Conservation (phyloP, 2,329 filamentous ascomycete species). For the Ascochyta rabiei region DNA sequence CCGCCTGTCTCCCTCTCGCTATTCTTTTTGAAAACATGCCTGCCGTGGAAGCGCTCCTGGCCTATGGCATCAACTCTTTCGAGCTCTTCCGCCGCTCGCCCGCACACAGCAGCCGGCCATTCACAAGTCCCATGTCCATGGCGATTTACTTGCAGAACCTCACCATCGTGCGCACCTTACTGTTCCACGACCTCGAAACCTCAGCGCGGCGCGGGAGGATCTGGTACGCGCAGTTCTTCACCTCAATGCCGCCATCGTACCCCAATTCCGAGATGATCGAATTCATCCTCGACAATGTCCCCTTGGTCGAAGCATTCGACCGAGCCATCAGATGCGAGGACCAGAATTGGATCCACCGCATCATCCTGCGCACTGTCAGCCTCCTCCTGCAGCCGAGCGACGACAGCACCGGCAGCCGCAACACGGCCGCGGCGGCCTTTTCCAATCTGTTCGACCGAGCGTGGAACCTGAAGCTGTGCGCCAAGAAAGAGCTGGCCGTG, state of each 20-base stretch:
- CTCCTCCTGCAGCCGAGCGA: background rate
- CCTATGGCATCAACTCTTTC: slow-evolving; percentile 11
- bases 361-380: slow-evolving; percentile 5
- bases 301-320: slow-evolving; percentile 12
- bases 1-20: slow-evolving; percentile 15
- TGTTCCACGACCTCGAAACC: slow-evolving; percentile 11
- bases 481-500: background rate
- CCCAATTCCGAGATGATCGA: slow-evolving; percentile 1
- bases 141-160: slow-evolving; percentile 5
- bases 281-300: slow-evolving; percentile 16
- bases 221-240: slow-evolving; percentile 17
- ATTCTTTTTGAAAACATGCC: slow-evolving; percentile 13
- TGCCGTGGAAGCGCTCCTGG: slow-evolving; percentile 10
- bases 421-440: slow-evolving; percentile 9
- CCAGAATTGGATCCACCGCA: slow-evolving; percentile 10
- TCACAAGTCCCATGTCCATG: slow-evolving; percentile 15
- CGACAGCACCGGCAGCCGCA: background rate
- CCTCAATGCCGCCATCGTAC: background rate
- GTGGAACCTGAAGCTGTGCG: slow-evolving; percentile 12
- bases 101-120: slow-evolving; percentile 10
- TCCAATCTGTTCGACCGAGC: slow-evolving; percentile 8
- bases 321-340: slow-evolving; percentile 14
- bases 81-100: slow-evolving; percentile 13
- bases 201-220: slow-evolving; percentile 6
- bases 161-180: background rate